A percentile compares a stretch with the other conserved stretches of the same genome.
Conservation (phyloP, 768 basidiomycete species). For the Myochromella boudieri region DNA sequence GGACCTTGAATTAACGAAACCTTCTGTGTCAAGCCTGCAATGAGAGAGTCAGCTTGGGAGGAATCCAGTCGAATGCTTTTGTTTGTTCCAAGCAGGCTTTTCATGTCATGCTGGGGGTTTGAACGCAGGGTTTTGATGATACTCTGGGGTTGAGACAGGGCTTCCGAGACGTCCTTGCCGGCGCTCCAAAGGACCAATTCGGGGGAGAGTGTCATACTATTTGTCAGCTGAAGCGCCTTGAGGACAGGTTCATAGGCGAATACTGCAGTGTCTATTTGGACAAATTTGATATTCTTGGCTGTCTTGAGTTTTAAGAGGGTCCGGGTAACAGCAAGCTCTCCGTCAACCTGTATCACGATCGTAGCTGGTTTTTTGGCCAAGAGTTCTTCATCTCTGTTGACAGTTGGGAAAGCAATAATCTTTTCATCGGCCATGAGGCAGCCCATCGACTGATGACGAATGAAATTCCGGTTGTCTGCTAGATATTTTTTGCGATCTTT, state of each 20-base stretch:
- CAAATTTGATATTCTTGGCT: constrained; percentile 30
- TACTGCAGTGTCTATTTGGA: constrained; percentile 61
- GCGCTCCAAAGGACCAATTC: constrained; percentile 58
- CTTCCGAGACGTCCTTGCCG: constrained; percentile 11
- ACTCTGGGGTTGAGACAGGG: constrained; percentile 2
- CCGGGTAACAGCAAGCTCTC: constrained; percentile 33
- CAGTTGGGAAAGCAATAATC: constrained; percentile 50
- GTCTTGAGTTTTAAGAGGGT: constrained; percentile 37
- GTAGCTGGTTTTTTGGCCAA: constrained; percentile 47
- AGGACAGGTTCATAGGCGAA: constrained; percentile 67
- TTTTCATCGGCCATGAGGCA: constrained; percentile 50
- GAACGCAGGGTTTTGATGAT: constrained; percentile 25
- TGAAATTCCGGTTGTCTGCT: constrained; percentile 37
- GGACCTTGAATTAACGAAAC: constrained; percentile 71
- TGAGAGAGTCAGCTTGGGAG: constrained; percentile 46
- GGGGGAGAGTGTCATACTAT: constrained; percentile 40
- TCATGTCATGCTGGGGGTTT: constrained; percentile 40
- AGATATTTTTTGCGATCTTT: constrained; percentile 37
- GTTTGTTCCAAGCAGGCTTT: constrained; percentile 32
- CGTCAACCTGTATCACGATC: constrained; percentile 55
- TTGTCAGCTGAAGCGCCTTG: constrained; percentile 49
- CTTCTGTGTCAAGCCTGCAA: constrained; percentile 53
- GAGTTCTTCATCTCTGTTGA: constrained; percentile 54
- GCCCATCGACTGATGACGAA: constrained; percentile 54
- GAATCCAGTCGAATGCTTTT: constrained; percentile 48